Evolutionary conservation across 2,329 filamentous ascomycete species (phyloP).

Genomic region (Fusarium begoniae): DNA sequence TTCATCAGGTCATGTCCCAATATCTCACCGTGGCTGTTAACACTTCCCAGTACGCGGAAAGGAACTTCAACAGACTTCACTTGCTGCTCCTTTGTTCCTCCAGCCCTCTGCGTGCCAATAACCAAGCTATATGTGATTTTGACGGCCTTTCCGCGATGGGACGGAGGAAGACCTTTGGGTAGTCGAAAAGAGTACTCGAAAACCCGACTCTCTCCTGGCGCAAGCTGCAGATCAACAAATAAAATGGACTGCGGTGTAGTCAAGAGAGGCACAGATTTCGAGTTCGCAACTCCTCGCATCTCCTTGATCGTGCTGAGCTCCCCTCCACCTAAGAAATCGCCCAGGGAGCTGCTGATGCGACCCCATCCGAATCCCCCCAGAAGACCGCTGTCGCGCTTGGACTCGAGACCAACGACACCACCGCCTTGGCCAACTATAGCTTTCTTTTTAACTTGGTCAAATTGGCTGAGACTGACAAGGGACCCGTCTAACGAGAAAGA

Average conservation of each 20-base stretch:
- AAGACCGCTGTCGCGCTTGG: conserved; percentile 79
- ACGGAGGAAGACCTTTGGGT: conserved; percentile 89
- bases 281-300: conserved; percentile 88
- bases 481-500: conserved; percentile 93
- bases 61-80: conserved; percentile 92
- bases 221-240: conserved; percentile 90
- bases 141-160: conserved; percentile 89
- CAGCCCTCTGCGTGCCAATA: conserved; percentile 89
- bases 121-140: conserved; percentile 93
- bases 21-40: conserved; percentile 87
- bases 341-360: conserved; percentile 85
- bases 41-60: conserved; percentile 91
- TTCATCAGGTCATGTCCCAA: conserved; percentile 94
- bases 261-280: conserved; percentile 88
- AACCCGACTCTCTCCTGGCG: conserved; percentile 86
- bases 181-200: conserved; percentile 89
- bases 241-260: conserved; percentile 95
- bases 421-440: conserved; percentile 88
- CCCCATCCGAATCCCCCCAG: conserved; percentile 89
- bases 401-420: conserved; percentile 84
- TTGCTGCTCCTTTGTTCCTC: conserved; percentile 79
- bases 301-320: conserved; percentile 95
- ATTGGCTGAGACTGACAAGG: conserved; percentile 85
- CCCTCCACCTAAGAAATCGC: conserved; percentile 83
- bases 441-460: conserved; percentile 96